Evolutionary conservation across 768 basidiomycete genomes (phyloP).

Genomic region (Amanita brunnescens): DNA sequence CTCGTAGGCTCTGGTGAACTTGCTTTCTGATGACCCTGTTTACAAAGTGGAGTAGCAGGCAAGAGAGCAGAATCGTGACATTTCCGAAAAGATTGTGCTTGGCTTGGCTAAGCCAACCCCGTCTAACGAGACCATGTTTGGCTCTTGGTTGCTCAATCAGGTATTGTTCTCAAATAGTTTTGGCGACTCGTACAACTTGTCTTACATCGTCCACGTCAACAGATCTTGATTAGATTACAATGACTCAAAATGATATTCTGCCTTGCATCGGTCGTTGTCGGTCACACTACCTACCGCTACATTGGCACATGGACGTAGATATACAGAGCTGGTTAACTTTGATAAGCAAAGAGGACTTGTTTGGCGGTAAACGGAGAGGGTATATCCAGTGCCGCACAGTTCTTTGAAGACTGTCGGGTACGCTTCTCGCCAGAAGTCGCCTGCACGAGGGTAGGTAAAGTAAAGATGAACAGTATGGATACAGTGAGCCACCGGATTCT

Average conservation of each 20-base stretch:
- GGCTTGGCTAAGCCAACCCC: constrained; percentile 95
- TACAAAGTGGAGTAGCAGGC: constrained; percentile 62
- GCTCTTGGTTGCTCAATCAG: constrained; percentile 95
- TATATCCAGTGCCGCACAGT: no score
- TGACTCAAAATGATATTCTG: neutral
- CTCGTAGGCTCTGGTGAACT: constrained; percentile 56
- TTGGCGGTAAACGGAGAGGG: no score
- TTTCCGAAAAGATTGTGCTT: constrained; percentile 97
- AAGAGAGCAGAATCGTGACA: constrained; percentile 95
- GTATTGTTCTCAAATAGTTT: constrained; percentile 77
- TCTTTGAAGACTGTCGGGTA: no score
- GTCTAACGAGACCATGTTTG: constrained; percentile 96
- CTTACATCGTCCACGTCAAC: neutral
- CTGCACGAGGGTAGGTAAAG: no score
- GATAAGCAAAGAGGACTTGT: no score
- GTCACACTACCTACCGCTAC: neutral
- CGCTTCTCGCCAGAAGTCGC: no score
- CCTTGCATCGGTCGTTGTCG: neutral
- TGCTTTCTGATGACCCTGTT: constrained; percentile 30
- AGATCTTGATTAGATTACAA: neutral
- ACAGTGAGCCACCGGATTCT: no score
- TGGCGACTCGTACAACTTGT: constrained; percentile 80
- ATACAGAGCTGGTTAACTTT: no score
- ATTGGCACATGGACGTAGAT: constrained; percentile 7
- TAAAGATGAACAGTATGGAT: no score